These are phyloP conservation scores for Cutaneotrichosporon cyanovorans DNA, from an alignment of 1,284 basidiomycete species.

Conservation along the genomic window DNA sequence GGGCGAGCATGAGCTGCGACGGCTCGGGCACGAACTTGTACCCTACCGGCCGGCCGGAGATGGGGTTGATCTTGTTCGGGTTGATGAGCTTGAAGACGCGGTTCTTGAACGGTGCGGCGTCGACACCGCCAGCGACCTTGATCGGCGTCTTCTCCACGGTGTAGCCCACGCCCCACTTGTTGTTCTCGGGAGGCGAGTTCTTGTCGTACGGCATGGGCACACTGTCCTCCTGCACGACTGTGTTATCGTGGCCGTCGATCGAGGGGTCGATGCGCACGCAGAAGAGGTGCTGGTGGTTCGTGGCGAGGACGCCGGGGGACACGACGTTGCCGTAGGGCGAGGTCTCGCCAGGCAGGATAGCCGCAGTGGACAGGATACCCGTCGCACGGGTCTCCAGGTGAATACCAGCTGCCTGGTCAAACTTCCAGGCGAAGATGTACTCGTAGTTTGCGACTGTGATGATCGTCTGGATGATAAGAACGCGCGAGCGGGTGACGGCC, in stretches of 20 bases:
- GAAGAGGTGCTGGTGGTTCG: constrained; percentile 47
- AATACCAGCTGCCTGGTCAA: constrained; percentile 46
- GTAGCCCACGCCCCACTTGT: constrained; percentile 41
- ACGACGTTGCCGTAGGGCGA: constrained; percentile 46
- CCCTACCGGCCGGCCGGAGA: constrained; percentile 39
- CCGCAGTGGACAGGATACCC: constrained; percentile 45
- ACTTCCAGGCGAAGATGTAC: constrained; percentile 44
- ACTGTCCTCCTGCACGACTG: constrained; percentile 42
- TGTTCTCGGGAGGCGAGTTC: constrained; percentile 29
- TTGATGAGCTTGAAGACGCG: constrained; percentile 45
- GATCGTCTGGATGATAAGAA: constrained; percentile 45
- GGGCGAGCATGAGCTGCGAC: constrained; percentile 43
- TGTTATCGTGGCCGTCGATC: constrained; percentile 43
- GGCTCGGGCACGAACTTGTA: constrained; percentile 46
- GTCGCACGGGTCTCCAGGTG: constrained; percentile 47
- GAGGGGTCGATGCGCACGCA: constrained; percentile 41
- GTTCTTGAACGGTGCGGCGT: constrained; percentile 36
- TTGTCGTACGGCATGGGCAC: constrained; percentile 38
- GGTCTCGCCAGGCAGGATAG: constrained; percentile 42
- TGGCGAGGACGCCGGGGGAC: constrained; percentile 43
- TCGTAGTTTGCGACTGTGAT: constrained; percentile 43
- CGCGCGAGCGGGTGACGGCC: constrained; percentile 39
- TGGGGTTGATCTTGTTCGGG: constrained; percentile 39
- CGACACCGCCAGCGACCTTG: constrained; percentile 29
- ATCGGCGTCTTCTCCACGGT: constrained; percentile 38